Percentiles rank a stretch among this genome's conserved stretches.
These are phyloP conservation scores for Paspalum vaginatum DNA, from an alignment of 176 grass and related monocot genomes.

Conservation along the genomic window DNA sequence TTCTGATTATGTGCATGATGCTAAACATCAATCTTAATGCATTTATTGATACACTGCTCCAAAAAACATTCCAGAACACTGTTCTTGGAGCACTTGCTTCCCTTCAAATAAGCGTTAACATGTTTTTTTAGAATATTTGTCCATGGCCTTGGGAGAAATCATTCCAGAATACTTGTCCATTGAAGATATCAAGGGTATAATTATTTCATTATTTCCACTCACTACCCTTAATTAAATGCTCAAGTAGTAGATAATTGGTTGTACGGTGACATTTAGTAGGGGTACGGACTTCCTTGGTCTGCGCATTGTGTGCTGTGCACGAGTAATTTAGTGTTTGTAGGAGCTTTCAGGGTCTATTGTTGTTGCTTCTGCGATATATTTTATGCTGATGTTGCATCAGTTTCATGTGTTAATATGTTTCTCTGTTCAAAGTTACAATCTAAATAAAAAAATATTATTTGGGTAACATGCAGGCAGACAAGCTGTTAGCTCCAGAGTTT, in stretches of 20 bases:
- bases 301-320: no score
- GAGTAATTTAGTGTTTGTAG: not conserved
- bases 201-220: no score
- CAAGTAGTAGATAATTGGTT: no score
- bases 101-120: no score
- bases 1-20: not conserved
- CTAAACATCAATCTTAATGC: not conserved
- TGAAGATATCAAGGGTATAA: no score
- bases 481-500: slow-evolving; percentile 88
- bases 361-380: not conserved
- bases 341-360: not conserved
- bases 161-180: no score
- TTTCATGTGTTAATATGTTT: not conserved
- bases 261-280: no score
- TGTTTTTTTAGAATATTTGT: no score
- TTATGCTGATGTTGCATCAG: not conserved
- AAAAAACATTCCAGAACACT: not conserved
- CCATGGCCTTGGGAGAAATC: no score
- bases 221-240: no score
- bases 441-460: not conserved
- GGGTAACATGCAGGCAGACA: slow-evolving; percentile 70
- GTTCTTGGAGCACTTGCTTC: not conserved
- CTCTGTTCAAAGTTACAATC: not conserved
- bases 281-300: no score
- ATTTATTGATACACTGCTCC: not conserved